A percentile compares a stretch with the other conserved stretches of the same genome.
Conservation (phyloP, 1,284 basidiomycete genomes). For the Fistulinella cinereoalba region DNA sequence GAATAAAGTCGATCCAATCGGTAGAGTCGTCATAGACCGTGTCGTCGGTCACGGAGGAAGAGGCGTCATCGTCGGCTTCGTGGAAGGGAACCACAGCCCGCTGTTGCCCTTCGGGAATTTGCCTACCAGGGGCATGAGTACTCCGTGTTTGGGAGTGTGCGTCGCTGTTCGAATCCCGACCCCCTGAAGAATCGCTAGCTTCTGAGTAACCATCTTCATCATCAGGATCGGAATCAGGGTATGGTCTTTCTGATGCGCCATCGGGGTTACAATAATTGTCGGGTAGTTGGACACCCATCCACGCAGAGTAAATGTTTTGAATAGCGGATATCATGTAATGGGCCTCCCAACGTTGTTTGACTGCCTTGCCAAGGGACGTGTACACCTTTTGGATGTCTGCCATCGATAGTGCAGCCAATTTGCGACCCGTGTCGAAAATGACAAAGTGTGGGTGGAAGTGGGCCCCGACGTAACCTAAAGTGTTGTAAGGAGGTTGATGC, state of each 20-base stretch:
- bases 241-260: too few relatives aligned
- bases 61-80: not conserved
- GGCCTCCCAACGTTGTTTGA: not conserved
- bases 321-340: not conserved
- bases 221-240: not conserved
- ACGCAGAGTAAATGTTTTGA: too few relatives aligned
- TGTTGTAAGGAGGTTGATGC: not conserved
- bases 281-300: too few relatives aligned
- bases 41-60: not conserved
- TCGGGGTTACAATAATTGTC: not conserved
- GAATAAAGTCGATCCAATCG: not conserved
- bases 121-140: not conserved
- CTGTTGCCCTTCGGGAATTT: not conserved
- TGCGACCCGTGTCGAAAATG: conserved; percentile 3
- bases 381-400: not conserved
- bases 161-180: not conserved
- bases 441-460: conserved; percentile 3
- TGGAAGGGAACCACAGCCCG: not conserved
- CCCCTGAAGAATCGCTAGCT: not conserved
- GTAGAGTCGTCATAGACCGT: not conserved
- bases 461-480: not conserved
- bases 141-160: not conserved
- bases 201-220: not conserved
- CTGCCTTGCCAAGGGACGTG: not conserved
- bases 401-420: not conserved